A percentile compares a stretch with the other conserved stretches of the same genome.
Evolutionary conservation across 1,284 basidiomycete species (phyloP).

Genomic region (Heterobasidion parviporum): DNA sequence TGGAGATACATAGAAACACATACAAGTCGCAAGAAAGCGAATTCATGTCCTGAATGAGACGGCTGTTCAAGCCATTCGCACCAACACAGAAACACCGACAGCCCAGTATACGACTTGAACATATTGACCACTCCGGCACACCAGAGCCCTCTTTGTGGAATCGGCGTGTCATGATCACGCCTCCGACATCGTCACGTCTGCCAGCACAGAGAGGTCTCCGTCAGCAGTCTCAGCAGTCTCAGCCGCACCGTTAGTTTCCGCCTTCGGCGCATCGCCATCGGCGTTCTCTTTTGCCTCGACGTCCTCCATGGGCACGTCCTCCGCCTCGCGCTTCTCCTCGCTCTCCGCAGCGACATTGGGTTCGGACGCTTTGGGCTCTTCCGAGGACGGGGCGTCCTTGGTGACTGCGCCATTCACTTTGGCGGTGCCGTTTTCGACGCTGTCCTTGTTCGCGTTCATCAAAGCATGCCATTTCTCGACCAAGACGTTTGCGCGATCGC

Average conservation of each 20-base stretch:
- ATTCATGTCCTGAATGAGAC: background rate
- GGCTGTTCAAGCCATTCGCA: background rate
- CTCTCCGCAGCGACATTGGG: background rate
- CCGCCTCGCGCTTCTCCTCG: background rate
- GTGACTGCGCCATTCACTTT: conserved; percentile 10
- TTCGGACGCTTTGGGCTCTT: background rate
- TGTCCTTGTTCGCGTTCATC: conserved; percentile 39
- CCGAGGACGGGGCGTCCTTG: background rate
- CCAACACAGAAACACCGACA: background rate
- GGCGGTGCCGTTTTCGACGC: conserved; percentile 1
- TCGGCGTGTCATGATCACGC: conserved; percentile 12
- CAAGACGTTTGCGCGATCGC: conserved; percentile 64
- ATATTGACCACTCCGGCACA: too few relatives aligned
- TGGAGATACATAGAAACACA: too few relatives aligned
- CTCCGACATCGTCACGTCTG: conserved; percentile 42
- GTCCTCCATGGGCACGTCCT: conserved; percentile 12
- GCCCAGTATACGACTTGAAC: too few relatives aligned
- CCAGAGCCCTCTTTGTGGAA: too few relatives aligned
- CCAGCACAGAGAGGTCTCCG: conserved; percentile 26
- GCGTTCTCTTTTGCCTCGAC: conserved; percentile 6
- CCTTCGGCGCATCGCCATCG: conserved; percentile 3
- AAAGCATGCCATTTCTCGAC: conserved; percentile 73
- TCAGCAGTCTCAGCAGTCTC: conserved; percentile 12
- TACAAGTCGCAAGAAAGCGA: background rate
- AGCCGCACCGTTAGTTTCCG: background rate